Percentiles rank a stretch among this genome's conserved stretches.
Evolutionary conservation across 2,329 filamentous ascomycete species (phyloP).

Genomic region (Beauveria sp.): DNA sequence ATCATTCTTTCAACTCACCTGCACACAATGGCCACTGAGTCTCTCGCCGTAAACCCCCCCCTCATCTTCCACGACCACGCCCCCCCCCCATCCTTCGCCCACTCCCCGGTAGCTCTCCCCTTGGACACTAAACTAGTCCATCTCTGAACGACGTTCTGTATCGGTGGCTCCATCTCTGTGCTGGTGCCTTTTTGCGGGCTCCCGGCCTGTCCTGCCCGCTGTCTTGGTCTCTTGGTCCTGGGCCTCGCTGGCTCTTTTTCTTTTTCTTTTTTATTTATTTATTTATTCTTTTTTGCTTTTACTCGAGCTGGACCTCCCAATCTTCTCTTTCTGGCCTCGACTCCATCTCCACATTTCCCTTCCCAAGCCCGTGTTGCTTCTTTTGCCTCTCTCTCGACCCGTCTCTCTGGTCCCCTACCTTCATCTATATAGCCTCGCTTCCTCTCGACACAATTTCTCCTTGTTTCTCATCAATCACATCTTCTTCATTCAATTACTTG

Average conservation of each 20-base stretch:
- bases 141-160: constrained; percentile 9
- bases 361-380: constrained; percentile 5
- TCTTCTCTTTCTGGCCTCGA: constrained; percentile 8
- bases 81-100: neutral
- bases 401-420: constrained; percentile 4
- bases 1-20: neutral
- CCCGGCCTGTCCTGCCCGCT: neutral
- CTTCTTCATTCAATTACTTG: neutral
- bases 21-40: neutral
- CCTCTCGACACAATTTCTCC: constrained; percentile 1
- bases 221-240: neutral
- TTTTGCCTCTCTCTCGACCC: constrained; percentile 5
- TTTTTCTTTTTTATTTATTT: neutral
- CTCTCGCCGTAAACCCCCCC: neutral
- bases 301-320: neutral
- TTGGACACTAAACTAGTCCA: constrained; percentile 8
- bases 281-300: constrained; percentile 4
- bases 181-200: neutral
- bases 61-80: neutral
- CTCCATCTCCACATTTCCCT: constrained; percentile 7
- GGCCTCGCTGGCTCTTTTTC: neutral
- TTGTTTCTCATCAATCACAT: constrained; percentile 4
- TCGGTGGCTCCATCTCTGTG: constrained; percentile 7
- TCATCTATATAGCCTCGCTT: constrained; percentile 11
- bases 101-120: constrained; percentile 3